A percentile compares a stretch with the other conserved stretches of the same genome.
These are phyloP conservation scores for Apiospora koreana DNA, from an alignment of 2,329 filamentous ascomycete genomes.

Conservation along the genomic window DNA sequence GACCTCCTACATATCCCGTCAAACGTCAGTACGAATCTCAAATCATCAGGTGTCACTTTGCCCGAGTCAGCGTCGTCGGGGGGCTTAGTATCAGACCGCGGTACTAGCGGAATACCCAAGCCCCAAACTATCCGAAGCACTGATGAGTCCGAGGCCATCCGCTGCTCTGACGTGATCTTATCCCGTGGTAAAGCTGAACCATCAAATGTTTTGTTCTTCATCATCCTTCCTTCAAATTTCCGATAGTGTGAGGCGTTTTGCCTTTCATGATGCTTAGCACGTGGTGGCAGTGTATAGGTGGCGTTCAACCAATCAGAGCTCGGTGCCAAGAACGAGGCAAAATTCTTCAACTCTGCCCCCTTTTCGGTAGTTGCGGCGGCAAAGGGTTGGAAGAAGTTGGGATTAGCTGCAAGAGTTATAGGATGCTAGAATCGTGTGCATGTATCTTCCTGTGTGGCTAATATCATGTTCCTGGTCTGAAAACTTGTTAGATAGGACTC, in stretches of 20 bases:
- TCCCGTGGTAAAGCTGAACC: neutral
- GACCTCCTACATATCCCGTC: neutral
- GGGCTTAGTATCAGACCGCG: neutral
- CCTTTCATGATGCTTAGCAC: neutral
- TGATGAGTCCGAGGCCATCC: neutral
- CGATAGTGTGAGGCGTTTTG: neutral
- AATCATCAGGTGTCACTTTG: neutral
- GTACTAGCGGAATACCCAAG: neutral
- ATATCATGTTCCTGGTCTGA: neutral
- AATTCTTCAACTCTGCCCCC: neutral
- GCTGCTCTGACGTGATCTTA: neutral
- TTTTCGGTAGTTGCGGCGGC: neutral
- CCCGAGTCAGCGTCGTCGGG: neutral
- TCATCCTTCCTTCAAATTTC: neutral
- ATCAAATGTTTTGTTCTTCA: neutral
- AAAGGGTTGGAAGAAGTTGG: neutral
- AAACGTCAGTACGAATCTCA: neutral
- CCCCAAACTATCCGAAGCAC: neutral
- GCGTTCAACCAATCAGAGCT: conserved; percentile 10
- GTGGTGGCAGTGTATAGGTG: conserved; percentile 9
- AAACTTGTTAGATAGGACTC: neutral
- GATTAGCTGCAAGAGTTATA: neutral
- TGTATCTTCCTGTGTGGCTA: no score
- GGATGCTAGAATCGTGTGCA: neutral
- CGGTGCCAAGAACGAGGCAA: neutral